Evolutionary conservation across 1,284 basidiomycete species (phyloP).

Genomic region (Austroboletus niveus): DNA sequence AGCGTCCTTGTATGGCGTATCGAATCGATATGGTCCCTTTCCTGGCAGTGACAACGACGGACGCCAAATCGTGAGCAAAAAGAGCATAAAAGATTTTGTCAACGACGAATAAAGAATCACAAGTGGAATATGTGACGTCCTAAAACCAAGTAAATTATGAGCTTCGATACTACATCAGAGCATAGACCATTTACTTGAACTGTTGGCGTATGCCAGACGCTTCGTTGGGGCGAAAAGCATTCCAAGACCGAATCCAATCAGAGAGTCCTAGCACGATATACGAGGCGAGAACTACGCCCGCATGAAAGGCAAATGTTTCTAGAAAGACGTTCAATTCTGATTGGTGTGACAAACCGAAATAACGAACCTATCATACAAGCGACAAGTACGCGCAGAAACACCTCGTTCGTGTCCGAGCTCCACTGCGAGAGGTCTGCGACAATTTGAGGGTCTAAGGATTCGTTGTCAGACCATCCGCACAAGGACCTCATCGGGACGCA

Average conservation of each 20-base stretch:
- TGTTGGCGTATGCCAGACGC: slow-evolving; percentile 58
- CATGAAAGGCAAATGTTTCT: slow-evolving; percentile 76
- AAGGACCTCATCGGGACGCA: too few relatives aligned
- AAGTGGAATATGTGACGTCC: slow-evolving; percentile 73
- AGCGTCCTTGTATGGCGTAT: slow-evolving; percentile 30
- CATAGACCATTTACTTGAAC: slow-evolving; percentile 44
- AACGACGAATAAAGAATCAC: slow-evolving; percentile 85
- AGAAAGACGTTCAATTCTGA: neutral
- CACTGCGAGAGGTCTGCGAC: too few relatives aligned
- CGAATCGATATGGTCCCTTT: slow-evolving; percentile 23
- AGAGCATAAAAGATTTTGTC: slow-evolving; percentile 82
- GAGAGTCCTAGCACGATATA: slow-evolving; percentile 47
- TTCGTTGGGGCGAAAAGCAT: slow-evolving; percentile 1
- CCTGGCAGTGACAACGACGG: slow-evolving; percentile 39
- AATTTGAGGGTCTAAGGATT: too few relatives aligned
- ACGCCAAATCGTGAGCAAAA: slow-evolving; percentile 82
- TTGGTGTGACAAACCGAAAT: too few relatives aligned
- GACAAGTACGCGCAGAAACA: too few relatives aligned
- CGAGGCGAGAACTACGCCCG: slow-evolving; percentile 58
- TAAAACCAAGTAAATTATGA: slow-evolving; percentile 26
- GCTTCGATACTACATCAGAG: neutral
- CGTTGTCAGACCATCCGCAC: too few relatives aligned
- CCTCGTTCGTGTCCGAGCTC: too few relatives aligned
- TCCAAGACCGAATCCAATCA: slow-evolving; percentile 32
- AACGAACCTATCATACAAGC: too few relatives aligned